A percentile compares a stretch with the other conserved stretches of the same genome.
These are phyloP conservation scores for Globisporangium abappressorium DNA, from an alignment of 352 stramenopile species.

Conservation along the genomic window DNA sequence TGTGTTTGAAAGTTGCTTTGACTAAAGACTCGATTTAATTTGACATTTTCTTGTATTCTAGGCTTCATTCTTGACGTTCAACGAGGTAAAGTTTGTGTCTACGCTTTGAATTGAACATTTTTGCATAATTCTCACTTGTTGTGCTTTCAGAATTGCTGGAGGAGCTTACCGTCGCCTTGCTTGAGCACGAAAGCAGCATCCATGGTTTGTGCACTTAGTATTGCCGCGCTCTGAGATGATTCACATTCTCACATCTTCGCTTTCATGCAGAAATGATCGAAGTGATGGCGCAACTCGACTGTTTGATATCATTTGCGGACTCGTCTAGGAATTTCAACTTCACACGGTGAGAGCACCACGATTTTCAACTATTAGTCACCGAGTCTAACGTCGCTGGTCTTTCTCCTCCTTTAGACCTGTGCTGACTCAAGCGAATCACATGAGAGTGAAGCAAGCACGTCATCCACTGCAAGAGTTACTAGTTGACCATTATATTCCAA, in stretches of 20 bases:
- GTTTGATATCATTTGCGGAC: constrained; percentile 61
- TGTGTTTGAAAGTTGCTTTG: constrained; percentile 5
- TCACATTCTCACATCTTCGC: constrained; percentile 3
- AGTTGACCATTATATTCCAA: constrained; percentile 82
- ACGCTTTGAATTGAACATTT: not conserved
- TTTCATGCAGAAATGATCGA: constrained; percentile 60
- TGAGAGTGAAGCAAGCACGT: constrained; percentile 57
- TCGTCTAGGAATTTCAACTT: constrained; percentile 75
- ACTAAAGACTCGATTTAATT: constrained; percentile 12
- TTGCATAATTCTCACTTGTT: not conserved
- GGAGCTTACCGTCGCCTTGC: constrained; percentile 65
- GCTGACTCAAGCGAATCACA: constrained; percentile 42
- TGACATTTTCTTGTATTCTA: constrained; percentile 15
- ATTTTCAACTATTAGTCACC: not conserved
- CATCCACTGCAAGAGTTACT: constrained; percentile 84
- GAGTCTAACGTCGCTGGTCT: not conserved
- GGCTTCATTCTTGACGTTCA: constrained; percentile 82
- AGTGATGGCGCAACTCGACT: constrained; percentile 67
- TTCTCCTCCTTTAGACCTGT: constrained; percentile 28
- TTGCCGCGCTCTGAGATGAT: not conserved
- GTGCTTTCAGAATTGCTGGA: constrained; percentile 55
- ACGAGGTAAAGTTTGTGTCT: constrained; percentile 36
- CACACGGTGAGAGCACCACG: constrained; percentile 33
- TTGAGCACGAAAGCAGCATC: constrained; percentile 70
- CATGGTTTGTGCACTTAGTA: constrained; percentile 33